Percentiles rank a stretch among this genome's conserved stretches.
Evolutionary conservation across 2,329 filamentous ascomycete genomes (phyloP).

Genomic region (Pyrenophora graminea): DNA sequence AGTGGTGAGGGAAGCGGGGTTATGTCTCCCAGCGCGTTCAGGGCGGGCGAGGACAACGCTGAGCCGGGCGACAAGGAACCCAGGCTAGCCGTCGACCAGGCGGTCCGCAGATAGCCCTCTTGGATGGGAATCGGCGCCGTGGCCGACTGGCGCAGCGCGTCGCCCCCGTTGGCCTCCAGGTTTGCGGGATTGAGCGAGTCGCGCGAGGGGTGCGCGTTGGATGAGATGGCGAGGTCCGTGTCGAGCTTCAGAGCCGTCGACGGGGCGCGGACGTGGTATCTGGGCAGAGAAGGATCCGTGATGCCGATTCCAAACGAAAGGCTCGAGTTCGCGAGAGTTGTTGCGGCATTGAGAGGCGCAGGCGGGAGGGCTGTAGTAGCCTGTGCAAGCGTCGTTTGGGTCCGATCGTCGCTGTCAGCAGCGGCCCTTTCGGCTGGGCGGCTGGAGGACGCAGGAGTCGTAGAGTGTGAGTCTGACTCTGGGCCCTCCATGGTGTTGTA

Average conservation of each 20-base stretch:
- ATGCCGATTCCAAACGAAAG: constrained; percentile 17
- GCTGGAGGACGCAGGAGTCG: constrained; percentile 26
- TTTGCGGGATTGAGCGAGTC: constrained; percentile 32
- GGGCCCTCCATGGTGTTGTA: constrained; percentile 42
- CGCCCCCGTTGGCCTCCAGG: constrained; percentile 37
- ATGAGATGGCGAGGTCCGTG: constrained; percentile 41
- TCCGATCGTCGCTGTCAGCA: constrained; percentile 17
- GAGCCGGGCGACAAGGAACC: constrained; percentile 53
- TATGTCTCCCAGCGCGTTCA: constrained; percentile 55
- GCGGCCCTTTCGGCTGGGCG: constrained; percentile 21
- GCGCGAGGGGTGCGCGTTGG: constrained; percentile 22
- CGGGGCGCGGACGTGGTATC: constrained; percentile 33
- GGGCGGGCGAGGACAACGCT: constrained; percentile 53
- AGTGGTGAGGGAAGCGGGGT: constrained; percentile 59
- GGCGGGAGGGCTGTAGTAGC: constrained; percentile 14
- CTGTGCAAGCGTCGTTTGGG: constrained; percentile 3
- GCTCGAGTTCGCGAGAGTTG: constrained; percentile 31
- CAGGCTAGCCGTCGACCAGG: constrained; percentile 51
- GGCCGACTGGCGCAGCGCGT: constrained; percentile 39
- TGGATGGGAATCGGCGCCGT: constrained; percentile 47
- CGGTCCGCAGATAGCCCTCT: constrained; percentile 44
- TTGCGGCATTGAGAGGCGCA: constrained; percentile 27
- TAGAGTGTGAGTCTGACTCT: constrained; percentile 27
- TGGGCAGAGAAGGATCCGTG: constrained; percentile 20
- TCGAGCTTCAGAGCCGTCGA: constrained; percentile 32